Base-by-base conservation (phyloP, 495 filamentous ascomycete genomes). In the Aspergillus asperescens region DNA sequence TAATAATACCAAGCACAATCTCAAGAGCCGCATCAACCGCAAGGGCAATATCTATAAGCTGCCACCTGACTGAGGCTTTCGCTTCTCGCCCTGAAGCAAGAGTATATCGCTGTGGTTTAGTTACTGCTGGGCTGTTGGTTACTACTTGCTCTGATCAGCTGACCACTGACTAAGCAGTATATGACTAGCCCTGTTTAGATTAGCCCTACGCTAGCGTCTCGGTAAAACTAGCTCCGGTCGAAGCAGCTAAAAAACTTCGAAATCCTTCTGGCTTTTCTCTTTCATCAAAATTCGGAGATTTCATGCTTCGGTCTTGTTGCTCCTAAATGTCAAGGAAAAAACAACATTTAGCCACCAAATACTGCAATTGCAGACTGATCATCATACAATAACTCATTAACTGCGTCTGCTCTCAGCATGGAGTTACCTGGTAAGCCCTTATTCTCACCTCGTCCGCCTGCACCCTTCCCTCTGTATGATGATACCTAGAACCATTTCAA, bases 401-500 rank as follows among this genome's bases (percentile, higher is more conserved):
- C 43, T 20, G 15, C 37, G 23, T 15, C 16, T 37, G 39, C 25
- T 42, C 7, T 31, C 49, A 47, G 38, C 28, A 43, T 22, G 48
- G 31, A 31, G 25, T 22, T 22, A 23, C 39, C 41, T 52, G 55
- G 59, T 58, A 48, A 53, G 55, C 55, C 2, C 32, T 37, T 32
- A 19, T 38, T 48, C 32, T 54, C 23, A 5, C 23, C 29, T 15
- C 24, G 24, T 27, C 16, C 32, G 13, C 32, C 27, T 38, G 31
- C 27, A 42, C 52, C 55, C 55, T 25, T 32, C 25, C 46, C 44
- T 55, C 55, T 57, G 63, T 66, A 70, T 84, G 83, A 86, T 87
- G 84, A 86, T 77, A 83, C 75, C 75, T 78, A 83, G 80, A 90
- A 87, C 92, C 90, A 70, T 51, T 70, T 82, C 88, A 91, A 97